Evolutionary conservation across 164 flowering plant species (phyloP), one percentile per base, ranked within the genome.

Genomic region (Platanus orientalis): DNA sequence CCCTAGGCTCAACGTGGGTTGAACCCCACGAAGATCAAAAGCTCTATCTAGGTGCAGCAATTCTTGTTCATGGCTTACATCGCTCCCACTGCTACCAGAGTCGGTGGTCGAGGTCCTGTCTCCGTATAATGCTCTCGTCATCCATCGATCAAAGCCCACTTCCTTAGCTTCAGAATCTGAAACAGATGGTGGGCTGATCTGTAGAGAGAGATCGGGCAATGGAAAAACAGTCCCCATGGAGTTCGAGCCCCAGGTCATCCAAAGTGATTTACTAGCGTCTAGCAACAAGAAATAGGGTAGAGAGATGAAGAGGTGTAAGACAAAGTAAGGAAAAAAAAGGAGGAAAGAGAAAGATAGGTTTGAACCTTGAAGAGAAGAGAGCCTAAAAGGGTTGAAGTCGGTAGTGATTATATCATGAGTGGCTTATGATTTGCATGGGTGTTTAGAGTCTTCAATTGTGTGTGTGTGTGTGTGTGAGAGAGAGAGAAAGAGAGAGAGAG

Each of bases 321-420:
- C 47, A 14, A 42, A 42, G 36, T 32, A 32, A 2, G 47, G 13
- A 39, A 50, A 6, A 54, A 55, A 69, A 4, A 45, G 19, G 34
- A 40, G 47, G 28, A 62, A 30, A 56, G 39, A 39, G 58, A 61
- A 47, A 58, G 27, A 64, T 21, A 60, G 69, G 40, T 26, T 60
- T 56, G 29, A 52, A 29, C 13, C 12, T 36, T 36, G 29, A 16
- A 60, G 49, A 19, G 49, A 45, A 45, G 62, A 48, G 63, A 53
- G 70, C 55, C 19, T 1, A 45, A 45, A 45, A 5, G 49, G 20
- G n/a, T 1, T 2, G 20, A 19, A 45, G 49, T 45, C 12, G 49
- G 49, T 45, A 16, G 72, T 86, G 81, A 83, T 92, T 81, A 83
- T 71, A 63, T 87, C 86, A 89, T 89, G 90, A 92, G 89, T 89